Evolutionary conservation across 345 rosid genomes (phyloP), one percentile per base, ranked within the genome.

Genomic region (Raphanus sativus): DNA sequence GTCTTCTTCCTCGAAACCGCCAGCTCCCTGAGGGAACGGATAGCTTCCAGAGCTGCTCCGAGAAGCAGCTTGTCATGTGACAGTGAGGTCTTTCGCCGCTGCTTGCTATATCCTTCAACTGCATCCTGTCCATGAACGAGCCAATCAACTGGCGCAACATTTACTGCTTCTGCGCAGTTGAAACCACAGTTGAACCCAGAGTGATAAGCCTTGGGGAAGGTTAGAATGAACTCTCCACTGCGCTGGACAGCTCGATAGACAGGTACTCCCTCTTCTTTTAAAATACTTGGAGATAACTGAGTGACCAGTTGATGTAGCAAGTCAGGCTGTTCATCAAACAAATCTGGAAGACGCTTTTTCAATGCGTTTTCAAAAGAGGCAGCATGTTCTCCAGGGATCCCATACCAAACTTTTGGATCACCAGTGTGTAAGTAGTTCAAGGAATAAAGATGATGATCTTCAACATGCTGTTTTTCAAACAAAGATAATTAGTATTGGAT

Each of bases 121-220:
- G 99, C 98, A 83, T 82, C 77, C 76, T 92, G 99, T 54, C 99
- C 99, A 85, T 86, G 95, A 42, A 76, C 82, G 29, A 95, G 81
- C 99, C 99, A 95, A 86, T 95, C 99, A 83, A 92, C 90, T 30
- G 99, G 99, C 50, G 99, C 99, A 66, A 92, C 99, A 84, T 95
- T 95, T 42, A 95, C 99, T 32, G 99, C 99, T 82, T 95, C 99
- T 0, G 99, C 99, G 79, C 98, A 95, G 89, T 95, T 95, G 86
- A 95, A 95, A 30, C 99, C 99, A 80, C 96, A 92, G 78, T 95
- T 95, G 71, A 95, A 95, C 68, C 99, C 99, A 24, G 99, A 81
- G 74, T 95, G 99, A 74, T 95, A 95, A 62, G 97, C 99, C 81
- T 94, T 90, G 16, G 99, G 97, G 70, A 95, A 95, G 75, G 98